Base-by-base conservation (phyloP, 177 flowering plant species). In the Vitis hybrid region DNA sequence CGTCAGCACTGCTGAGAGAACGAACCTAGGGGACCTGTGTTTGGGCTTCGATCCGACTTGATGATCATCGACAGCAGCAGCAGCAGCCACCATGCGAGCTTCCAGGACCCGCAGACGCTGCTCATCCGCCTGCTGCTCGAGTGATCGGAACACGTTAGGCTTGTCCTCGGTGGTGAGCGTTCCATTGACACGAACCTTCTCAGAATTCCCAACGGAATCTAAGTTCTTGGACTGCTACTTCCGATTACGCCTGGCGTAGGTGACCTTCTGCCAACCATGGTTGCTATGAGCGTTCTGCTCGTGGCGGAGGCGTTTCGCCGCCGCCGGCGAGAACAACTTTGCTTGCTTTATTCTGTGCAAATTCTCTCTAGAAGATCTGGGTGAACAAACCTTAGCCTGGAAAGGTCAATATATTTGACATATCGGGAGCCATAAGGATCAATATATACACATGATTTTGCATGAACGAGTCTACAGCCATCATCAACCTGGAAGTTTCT, bases 381-480 rank as follows among this genome's bases (percentile, higher is more conserved):
- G 77, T 93, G 97, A 68, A 84, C 91, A 78, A 93, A 93, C 77
- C 93, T 91, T 71, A 95, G 67, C 81, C 88, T 83, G 16, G 98
- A 89, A 77, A 76, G 79, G 72, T 95, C 97, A 74, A 95, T 93
- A 73, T 40, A 78, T 74, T 88, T 85, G 16, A 91, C 74, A 78
- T 78, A 88, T 40, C 82, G 83, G 18, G 97, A 88, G 40, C 98
- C 98, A 81, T 78, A 82, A 71, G 94, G 74, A 85, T 95, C 99
- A 78, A 93, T 67, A 62, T 85, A 95, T 13, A 90, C 91, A 85
- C 99, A 95, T 62, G 89, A 85, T 75, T 77, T 78, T 50, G 97
- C 96, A 78, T 90, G 85, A 72, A 95, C 92, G 72, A 95, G 99
- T 80, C 98, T 84, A 77, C 97, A 86, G 56, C 96, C 91, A 85